These are phyloP conservation scores for Penicillium antarcticum DNA, from an alignment of 495 filamentous ascomycete genomes.

Conservation along the genomic window DNA sequence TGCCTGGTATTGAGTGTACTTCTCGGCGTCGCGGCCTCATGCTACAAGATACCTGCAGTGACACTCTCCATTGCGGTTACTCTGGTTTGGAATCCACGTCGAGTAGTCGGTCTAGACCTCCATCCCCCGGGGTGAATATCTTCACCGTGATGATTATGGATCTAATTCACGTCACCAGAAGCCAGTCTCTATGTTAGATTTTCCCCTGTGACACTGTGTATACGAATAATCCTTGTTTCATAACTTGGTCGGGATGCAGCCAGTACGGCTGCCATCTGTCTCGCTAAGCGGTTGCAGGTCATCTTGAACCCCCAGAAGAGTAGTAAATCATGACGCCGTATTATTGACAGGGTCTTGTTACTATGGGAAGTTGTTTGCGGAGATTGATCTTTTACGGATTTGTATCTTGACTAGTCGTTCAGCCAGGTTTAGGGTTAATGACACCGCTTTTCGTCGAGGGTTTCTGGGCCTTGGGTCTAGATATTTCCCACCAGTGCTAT, in stretches of 20 bases:
- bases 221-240: background rate
- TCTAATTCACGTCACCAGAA: background rate
- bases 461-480: background rate
- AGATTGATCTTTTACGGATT: background rate
- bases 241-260: constrained; percentile 2
- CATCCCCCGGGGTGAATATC: no score
- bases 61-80: no score
- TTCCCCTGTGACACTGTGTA: background rate
- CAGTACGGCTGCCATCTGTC: constrained; percentile 7
- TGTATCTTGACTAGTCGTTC: background rate
- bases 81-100: no score
- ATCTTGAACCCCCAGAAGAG: background rate
- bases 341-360: background rate
- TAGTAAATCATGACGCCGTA: background rate
- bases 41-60: no score
- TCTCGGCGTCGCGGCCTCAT: background rate
- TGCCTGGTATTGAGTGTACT: background rate
- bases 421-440: background rate
- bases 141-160: no score
- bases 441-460: constrained; percentile 1
- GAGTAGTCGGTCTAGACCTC: no score
- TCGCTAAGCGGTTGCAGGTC: constrained; percentile 3
- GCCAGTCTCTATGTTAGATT: background rate
- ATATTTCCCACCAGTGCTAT: background rate
- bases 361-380: background rate